Conservation (phyloP, 495 filamentous ascomycete genomes). For the Parathielavia hyrcaniae region DNA sequence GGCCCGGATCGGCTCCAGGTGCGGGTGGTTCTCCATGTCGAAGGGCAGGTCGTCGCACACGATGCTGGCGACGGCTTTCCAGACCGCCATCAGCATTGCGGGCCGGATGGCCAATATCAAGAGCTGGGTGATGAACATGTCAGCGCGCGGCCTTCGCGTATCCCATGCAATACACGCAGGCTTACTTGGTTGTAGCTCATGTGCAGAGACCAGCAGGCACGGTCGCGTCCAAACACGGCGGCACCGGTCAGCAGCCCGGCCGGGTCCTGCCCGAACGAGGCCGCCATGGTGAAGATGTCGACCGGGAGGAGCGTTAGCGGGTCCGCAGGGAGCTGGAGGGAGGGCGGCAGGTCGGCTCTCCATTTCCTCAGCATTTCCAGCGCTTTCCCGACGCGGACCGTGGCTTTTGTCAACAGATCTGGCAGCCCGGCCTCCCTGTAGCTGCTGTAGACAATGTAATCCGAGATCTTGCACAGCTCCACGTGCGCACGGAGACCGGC, state of each 20-base stretch:
- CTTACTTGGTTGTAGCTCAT: slow-evolving; percentile 41
- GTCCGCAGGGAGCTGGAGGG: slow-evolving; percentile 5
- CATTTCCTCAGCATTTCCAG: slow-evolving; percentile 27
- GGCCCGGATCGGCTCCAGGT: slow-evolving; percentile 17
- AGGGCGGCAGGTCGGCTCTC: slow-evolving; percentile 19
- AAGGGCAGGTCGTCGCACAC: slow-evolving; percentile 14
- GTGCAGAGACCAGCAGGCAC: slow-evolving; percentile 33
- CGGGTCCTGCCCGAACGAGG: neutral
- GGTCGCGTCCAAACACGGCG: slow-evolving; percentile 23
- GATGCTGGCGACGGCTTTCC: slow-evolving; percentile 30
- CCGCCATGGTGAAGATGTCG: slow-evolving; percentile 10
- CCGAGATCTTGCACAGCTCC: slow-evolving; percentile 35
- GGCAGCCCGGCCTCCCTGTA: slow-evolving; percentile 24
- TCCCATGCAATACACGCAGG: too few species aligned
- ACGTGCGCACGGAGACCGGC: slow-evolving; percentile 36
- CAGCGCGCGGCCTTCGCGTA: neutral
- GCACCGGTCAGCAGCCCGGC: slow-evolving; percentile 16
- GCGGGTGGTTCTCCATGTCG: slow-evolving; percentile 22
- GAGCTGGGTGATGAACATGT: slow-evolving; percentile 26
- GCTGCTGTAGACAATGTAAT: slow-evolving; percentile 35
- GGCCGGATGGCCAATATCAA: slow-evolving; percentile 39
- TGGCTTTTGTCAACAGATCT: slow-evolving; percentile 4
- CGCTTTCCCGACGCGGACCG: slow-evolving; percentile 20
- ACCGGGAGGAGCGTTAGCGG: slow-evolving; percentile 10
- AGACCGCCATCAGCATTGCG: slow-evolving; percentile 36